phyloP scores from a whole-genome alignment of 192 early-diverging fungal species.

The Backusella circina region DNA sequence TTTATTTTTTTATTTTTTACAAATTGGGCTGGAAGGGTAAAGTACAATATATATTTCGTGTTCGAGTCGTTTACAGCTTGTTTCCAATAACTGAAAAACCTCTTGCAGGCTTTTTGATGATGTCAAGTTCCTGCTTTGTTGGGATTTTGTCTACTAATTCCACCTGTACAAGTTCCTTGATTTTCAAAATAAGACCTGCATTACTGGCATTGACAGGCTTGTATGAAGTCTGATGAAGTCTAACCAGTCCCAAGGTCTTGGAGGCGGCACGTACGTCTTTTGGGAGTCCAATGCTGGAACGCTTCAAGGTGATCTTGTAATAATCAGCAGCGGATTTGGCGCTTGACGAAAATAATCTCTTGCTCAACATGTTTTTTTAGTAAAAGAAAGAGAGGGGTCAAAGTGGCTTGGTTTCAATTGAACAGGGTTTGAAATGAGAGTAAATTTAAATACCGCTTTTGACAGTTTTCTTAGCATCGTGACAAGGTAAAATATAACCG shows the following conservation, averaged over 20 bases:
- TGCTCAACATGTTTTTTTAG: constrained; percentile 3
- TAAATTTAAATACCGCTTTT: neutral
- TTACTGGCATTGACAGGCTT: constrained; percentile 40
- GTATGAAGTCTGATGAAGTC: constrained; percentile 40
- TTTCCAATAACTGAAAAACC: constrained; percentile 32
- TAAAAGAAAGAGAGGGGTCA: neutral
- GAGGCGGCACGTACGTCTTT: constrained; percentile 26
- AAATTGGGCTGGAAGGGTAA: neutral
- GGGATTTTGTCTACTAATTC: constrained; percentile 38
- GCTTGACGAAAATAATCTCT: constrained; percentile 17
- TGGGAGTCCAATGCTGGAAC: constrained; percentile 45
- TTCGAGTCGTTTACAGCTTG: constrained; percentile 5
- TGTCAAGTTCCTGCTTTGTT: constrained; percentile 24
- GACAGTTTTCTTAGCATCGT: no score
- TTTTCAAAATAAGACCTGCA: constrained; percentile 47
- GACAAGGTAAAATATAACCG: no score
- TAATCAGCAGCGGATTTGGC: constrained; percentile 17
- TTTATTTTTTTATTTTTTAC: neutral
- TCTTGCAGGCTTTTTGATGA: constrained; percentile 23
- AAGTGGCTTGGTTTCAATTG: neutral
- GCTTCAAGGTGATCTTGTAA: constrained; percentile 44
- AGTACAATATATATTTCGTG: neutral
- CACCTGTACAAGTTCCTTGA: constrained; percentile 49
- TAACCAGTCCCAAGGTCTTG: constrained; percentile 32
- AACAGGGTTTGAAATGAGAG: neutral